phyloP scores from a whole-genome alignment of 2,329 filamentous ascomycete species.

The Cercospora sp. region DNA sequence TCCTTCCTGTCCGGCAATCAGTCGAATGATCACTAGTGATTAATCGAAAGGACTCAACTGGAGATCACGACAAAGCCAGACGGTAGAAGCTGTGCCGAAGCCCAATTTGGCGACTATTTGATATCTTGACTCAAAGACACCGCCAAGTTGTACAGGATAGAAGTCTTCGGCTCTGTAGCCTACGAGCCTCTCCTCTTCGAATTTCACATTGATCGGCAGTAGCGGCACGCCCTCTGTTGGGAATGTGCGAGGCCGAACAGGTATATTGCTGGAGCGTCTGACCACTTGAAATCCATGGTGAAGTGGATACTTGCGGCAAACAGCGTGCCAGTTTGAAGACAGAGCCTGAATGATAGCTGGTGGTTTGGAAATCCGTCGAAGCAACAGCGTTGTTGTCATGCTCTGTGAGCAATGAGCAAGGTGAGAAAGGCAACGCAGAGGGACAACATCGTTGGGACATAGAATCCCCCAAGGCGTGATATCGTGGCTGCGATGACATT shows the following conservation, averaged over 20 bases:
- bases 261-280: neutral
- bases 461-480: neutral
- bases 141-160: conserved; percentile 40
- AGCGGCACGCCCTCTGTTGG: neutral
- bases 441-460: neutral
- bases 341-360: no score
- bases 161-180: conserved; percentile 32
- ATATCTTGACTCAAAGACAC: conserved; percentile 38
- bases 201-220: neutral
- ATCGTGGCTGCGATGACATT: neutral
- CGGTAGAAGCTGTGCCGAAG: conserved; percentile 43
- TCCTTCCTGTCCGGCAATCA: neutral
- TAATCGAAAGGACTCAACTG: neutral
- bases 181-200: conserved; percentile 11
- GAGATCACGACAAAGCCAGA: conserved; percentile 44
- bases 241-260: neutral
- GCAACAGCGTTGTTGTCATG: neutral
- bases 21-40: neutral
- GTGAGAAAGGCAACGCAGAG: neutral
- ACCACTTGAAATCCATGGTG: neutral
- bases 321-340: neutral
- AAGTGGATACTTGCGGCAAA: neutral
- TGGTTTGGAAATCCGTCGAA: neutral
- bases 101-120: conserved; percentile 46
- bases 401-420: neutral